Percentiles rank a stretch among this genome's conserved stretches.
Conservation (phyloP, 1,284 basidiomycete genomes). For the Volvariella surrecta region DNA sequence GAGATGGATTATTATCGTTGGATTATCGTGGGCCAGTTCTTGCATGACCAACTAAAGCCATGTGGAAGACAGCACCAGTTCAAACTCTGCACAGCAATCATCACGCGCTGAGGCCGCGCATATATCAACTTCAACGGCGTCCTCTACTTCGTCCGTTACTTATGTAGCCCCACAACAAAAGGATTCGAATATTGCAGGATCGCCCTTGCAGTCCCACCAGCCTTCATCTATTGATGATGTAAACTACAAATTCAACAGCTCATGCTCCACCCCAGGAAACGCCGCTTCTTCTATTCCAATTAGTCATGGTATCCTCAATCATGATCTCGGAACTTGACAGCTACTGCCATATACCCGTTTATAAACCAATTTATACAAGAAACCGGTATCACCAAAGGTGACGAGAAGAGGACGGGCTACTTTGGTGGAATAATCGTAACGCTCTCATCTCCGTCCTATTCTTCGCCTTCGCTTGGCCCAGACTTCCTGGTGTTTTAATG, state of each 20-base stretch:
- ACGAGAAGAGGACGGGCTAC: constrained; percentile 39
- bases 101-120: too few relatives aligned
- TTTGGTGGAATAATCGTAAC: constrained; percentile 39
- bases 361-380: constrained; percentile 37
- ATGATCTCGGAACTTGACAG: constrained; percentile 42
- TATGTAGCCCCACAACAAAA: too few relatives aligned
- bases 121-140: too few relatives aligned
- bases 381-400: constrained; percentile 34
- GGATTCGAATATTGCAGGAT: too few relatives aligned
- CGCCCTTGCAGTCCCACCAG: too few relatives aligned
- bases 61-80: too few relatives aligned
- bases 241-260: too few relatives aligned
- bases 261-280: constrained; percentile 15
- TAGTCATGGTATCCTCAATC: constrained; percentile 29
- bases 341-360: constrained; percentile 46
- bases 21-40: too few relatives aligned
- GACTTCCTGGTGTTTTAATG: background rate
- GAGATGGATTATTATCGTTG: too few relatives aligned
- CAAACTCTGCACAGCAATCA: too few relatives aligned
- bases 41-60: too few relatives aligned
- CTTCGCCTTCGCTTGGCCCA: background rate
- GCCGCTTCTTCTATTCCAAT: constrained; percentile 33
- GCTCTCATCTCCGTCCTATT: background rate
- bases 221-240: background rate
- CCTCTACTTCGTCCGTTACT: too few relatives aligned